Base-by-base conservation (phyloP, 2,329 filamentous ascomycete genomes). In the Aspergillus sp. region DNA sequence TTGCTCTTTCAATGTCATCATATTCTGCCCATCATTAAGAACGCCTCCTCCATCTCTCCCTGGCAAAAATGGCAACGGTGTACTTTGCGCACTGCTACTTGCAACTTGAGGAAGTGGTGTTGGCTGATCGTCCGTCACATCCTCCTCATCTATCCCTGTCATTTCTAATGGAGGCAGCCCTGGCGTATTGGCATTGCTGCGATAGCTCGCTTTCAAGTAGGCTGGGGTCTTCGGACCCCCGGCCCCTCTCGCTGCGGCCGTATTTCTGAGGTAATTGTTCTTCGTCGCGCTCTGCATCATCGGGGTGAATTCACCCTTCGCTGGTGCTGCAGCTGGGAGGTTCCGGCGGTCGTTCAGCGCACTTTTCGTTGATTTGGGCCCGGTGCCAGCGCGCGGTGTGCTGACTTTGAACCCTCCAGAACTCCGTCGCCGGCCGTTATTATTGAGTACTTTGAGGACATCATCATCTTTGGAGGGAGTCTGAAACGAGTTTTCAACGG, bases 1-100 rank as follows among this genome's bases (percentile, higher is more conserved):
- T 67, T 98, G 93, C 63, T 98, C 93, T 51, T 89, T 83, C 48
- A 98, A 70, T 1, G 93, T 95, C 57, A 96, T 77, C 57, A 94
- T 85, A 58, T 96, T 95, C 19, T 66, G 63, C 9, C 89, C 89
- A 57, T 93, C 85, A 51, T 90, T 84, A 34, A 94, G 69, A 4
- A 87, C 79, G 1, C 82, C 84, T 45, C 81, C 82, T 45, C 77
- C 79, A 44, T 76, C 76, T 50, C 78, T 77, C 48, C 83, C 78
- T 4, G 83, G 78, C 32, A 88, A 71, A 48, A 83, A 75, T 2
- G 82, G 82, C 59, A 94, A 73, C 1, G 93, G 93, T 4, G 93
- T 96, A 51, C 87, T 88, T 53, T 86, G 82, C 36, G 79, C 77
- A 65, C 89, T 96, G 65, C 87, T 94, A 66, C 78, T 86, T 48